These are phyloP conservation scores for Dendrobium huoshanense DNA, from an alignment of 106 monocot species.

Conservation along the genomic window DNA sequence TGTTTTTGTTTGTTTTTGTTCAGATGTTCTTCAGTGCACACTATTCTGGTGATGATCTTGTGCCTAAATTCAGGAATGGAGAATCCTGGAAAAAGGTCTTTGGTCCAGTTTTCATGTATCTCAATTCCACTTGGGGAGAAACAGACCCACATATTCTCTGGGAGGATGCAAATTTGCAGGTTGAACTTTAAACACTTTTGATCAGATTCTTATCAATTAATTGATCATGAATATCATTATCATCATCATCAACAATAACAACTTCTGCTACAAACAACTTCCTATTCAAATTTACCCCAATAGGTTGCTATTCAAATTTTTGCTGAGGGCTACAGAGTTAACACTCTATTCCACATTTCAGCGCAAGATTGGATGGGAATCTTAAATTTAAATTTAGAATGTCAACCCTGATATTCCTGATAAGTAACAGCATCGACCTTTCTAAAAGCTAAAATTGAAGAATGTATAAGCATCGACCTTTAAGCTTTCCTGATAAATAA, in stretches of 20 bases:
- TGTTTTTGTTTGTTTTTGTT: conserved; percentile 11
- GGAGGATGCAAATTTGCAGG: conserved; percentile 87
- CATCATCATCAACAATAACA: background rate
- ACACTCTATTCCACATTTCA: too few species aligned
- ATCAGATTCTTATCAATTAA: background rate
- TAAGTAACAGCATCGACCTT: background rate
- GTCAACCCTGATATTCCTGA: background rate
- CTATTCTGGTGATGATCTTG: conserved; percentile 58
- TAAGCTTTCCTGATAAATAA: too few species aligned
- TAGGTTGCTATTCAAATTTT: too few species aligned
- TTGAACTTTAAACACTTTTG: conserved; percentile 2
- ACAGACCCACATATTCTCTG: conserved; percentile 53
- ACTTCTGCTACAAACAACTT: too few species aligned
- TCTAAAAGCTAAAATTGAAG: background rate
- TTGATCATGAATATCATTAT: background rate
- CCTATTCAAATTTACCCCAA: too few species aligned
- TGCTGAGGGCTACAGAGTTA: too few species aligned
- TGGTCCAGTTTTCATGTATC: conserved; percentile 75
- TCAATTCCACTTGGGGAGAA: conserved; percentile 43
- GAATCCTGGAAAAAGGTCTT: conserved; percentile 86
- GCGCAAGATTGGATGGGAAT: background rate
- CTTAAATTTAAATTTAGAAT: background rate
- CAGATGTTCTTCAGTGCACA: conserved; percentile 80
- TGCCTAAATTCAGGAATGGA: conserved; percentile 54
- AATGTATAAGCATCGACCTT: too few species aligned